Conservation (phyloP, 1,284 basidiomycete genomes). For the Apiotrichum porosum region DNA sequence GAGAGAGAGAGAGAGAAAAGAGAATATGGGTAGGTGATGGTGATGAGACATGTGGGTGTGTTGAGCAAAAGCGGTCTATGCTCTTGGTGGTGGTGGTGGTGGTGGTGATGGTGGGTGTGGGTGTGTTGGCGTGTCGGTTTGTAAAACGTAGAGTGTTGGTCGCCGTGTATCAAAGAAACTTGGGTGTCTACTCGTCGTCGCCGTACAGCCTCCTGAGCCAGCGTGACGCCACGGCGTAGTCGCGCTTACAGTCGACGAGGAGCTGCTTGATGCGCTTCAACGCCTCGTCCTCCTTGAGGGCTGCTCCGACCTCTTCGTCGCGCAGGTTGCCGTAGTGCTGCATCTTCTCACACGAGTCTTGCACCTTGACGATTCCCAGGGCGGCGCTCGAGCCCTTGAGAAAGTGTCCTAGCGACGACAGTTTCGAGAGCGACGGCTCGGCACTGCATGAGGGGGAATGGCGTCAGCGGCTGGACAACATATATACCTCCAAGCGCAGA, state of each 20-base stretch:
- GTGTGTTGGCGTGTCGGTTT: too few relatives aligned
- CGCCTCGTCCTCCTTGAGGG: slow-evolving; percentile 58
- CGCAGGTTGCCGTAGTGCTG: slow-evolving; percentile 69
- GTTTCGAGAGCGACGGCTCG: slow-evolving; percentile 42
- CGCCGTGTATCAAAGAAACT: too few relatives aligned
- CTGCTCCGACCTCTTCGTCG: slow-evolving; percentile 48
- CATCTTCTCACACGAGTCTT: slow-evolving; percentile 78
- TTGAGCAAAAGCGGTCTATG: too few relatives aligned
- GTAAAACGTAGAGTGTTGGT: too few relatives aligned
- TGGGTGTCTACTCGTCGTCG: slow-evolving; percentile 24
- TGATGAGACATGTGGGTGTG: too few relatives aligned
- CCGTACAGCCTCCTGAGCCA: slow-evolving; percentile 56
- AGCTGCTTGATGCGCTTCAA: slow-evolving; percentile 59
- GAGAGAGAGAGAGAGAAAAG: not conserved
- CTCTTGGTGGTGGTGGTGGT: too few relatives aligned
- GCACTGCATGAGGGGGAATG: too few relatives aligned
- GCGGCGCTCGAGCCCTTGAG: slow-evolving; percentile 92
- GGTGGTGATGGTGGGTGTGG: too few relatives aligned
- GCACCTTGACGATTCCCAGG: slow-evolving; percentile 73
- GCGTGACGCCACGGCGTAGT: slow-evolving; percentile 57
- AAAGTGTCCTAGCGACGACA: slow-evolving; percentile 80
- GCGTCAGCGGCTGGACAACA: too few relatives aligned
- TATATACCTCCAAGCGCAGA: not conserved
- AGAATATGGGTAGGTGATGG: too few relatives aligned
- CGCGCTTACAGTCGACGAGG: slow-evolving; percentile 55